Conservation (phyloP, 1,284 basidiomycete species). For the Trichosporon coremiiforme region DNA sequence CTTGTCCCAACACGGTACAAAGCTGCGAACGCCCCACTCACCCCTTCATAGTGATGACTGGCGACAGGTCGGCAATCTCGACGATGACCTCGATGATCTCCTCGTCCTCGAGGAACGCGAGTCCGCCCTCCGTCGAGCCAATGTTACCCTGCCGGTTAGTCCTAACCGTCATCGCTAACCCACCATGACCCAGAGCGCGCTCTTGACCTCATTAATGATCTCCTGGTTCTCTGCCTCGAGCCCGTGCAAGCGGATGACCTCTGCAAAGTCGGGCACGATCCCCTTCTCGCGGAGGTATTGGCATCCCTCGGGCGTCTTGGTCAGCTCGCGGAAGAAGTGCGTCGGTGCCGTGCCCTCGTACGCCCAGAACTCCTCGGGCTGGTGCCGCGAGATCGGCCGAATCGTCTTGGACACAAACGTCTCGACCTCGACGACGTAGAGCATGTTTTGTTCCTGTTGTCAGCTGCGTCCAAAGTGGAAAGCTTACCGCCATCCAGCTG, state of each 20-base stretch:
- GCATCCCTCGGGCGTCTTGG: slow-evolving; percentile 92
- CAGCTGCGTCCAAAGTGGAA: not conserved
- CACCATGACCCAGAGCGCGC: slow-evolving; percentile 94
- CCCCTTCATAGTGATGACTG: slow-evolving; percentile 90
- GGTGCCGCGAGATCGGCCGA: slow-evolving; percentile 46
- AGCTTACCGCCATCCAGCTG: slow-evolving; percentile 83
- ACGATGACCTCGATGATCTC: slow-evolving; percentile 87
- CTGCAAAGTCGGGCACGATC: slow-evolving; percentile 87
- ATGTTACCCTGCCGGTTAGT: slow-evolving; percentile 76
- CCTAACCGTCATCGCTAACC: slow-evolving; percentile 49
- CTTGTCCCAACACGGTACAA: not conserved
- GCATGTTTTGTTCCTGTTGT: slow-evolving; percentile 51
- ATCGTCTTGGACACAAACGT: slow-evolving; percentile 54
- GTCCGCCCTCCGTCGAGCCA: slow-evolving; percentile 81
- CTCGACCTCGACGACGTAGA: slow-evolving; percentile 56
- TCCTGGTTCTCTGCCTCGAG: slow-evolving; percentile 80
- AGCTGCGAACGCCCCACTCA: slow-evolving; percentile 57
- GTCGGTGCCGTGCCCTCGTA: slow-evolving; percentile 87
- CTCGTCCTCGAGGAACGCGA: slow-evolving; percentile 93
- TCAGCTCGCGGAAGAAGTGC: slow-evolving; percentile 97
- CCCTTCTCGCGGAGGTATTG: slow-evolving; percentile 85
- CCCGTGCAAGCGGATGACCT: slow-evolving; percentile 84
- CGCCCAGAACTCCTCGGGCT: slow-evolving; percentile 55
- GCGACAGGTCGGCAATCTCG: slow-evolving; percentile 85
- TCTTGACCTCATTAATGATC: slow-evolving; percentile 86